phyloP scores from a whole-genome alignment of 129 eudicot species.

The Silybum marianum region DNA sequence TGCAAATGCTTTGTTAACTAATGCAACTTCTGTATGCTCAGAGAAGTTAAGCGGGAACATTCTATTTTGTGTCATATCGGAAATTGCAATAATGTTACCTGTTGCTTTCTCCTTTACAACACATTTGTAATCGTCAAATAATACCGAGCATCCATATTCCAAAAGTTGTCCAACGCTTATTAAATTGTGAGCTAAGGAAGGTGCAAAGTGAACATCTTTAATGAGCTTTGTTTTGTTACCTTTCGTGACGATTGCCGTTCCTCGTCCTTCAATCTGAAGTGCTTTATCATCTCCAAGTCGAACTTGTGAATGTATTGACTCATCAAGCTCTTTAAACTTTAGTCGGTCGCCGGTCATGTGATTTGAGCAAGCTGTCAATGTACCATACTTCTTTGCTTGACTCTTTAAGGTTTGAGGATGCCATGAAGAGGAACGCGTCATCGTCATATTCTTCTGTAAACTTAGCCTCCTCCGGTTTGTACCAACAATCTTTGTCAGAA shows the following conservation, averaged over 20 bases:
- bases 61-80: not conserved
- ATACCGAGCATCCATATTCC: not conserved
- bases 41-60: constrained; percentile 17
- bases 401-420: not conserved
- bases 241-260: not conserved
- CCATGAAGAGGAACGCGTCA: not conserved
- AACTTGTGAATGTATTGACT: not conserved
- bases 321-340: constrained; percentile 9
- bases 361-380: not conserved
- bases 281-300: constrained; percentile 19
- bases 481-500: not conserved
- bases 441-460: not conserved
- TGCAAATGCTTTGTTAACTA: not conserved
- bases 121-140: constrained; percentile 2
- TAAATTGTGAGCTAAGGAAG: constrained; percentile 7
- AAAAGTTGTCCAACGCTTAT: not conserved
- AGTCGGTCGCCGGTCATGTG: constrained; percentile 13
- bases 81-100: not conserved
- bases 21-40: not conserved
- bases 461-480: not conserved
- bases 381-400: not conserved
- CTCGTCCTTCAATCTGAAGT: constrained; percentile 11
- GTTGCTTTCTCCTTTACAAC: not conserved
- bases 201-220: constrained; percentile 13
- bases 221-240: constrained; percentile 7